Evolutionary conservation across 73 alveolate genomes (phyloP).

Genomic region (Paraurostyla sp.): DNA sequence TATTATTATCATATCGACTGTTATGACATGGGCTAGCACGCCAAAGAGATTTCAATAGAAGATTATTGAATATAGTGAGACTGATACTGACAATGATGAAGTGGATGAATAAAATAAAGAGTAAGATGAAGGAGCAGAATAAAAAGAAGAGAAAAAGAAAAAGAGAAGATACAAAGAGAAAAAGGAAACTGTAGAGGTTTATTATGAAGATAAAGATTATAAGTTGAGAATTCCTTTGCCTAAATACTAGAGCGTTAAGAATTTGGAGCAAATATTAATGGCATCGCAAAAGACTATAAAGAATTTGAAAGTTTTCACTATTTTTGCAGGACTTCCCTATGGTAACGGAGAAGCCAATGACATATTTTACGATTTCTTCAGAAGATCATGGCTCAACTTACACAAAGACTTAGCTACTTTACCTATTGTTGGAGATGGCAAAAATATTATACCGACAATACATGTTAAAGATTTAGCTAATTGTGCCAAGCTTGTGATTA

Average conservation of each 20-base stretch:
- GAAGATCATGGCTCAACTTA: conserved; percentile 85
- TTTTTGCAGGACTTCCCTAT: conserved; percentile 96
- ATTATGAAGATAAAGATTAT: conserved; percentile 88
- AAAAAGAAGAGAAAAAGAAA: background rate
- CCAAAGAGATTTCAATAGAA: conserved; percentile 74
- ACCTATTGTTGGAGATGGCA: conserved; percentile 85
- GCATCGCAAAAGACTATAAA: conserved; percentile 79
- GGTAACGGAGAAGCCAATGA: conserved; percentile 96
- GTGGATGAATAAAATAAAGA: conserved; percentile 36
- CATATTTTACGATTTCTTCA: conserved; percentile 81
- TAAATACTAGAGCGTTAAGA: conserved; percentile 85
- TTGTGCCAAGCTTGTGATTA: conserved; percentile 52
- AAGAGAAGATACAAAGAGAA: background rate
- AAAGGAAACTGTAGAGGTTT: conserved; percentile 66
- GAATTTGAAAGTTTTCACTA: conserved; percentile 88
- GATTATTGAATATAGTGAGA: conserved; percentile 51
- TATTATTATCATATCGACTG: conserved; percentile 88
- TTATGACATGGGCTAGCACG: conserved; percentile 95
- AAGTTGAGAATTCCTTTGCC: conserved; percentile 86
- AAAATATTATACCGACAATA: conserved; percentile 94
- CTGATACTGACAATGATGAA: conserved; percentile 63
- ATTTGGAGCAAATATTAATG: conserved; percentile 87
- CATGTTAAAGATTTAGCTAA: conserved; percentile 96
- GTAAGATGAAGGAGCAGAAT: conserved; percentile 51
- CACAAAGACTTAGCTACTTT: conserved; percentile 41